Base-by-base conservation (phyloP, 106 monocot genomes). In the Acorus calamus region DNA sequence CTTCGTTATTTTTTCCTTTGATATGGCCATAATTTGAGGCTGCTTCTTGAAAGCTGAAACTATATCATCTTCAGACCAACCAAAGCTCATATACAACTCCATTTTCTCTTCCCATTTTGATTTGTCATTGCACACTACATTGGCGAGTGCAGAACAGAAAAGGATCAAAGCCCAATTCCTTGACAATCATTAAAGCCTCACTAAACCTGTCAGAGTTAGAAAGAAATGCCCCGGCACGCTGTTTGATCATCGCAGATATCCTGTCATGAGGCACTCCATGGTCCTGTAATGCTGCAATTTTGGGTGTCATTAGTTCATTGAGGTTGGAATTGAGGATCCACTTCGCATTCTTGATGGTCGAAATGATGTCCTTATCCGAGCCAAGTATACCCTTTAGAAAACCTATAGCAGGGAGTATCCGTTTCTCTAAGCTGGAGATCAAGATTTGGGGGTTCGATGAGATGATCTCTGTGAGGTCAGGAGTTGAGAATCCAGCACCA, bases 311-410 rank as follows among this genome's bases (percentile, higher is more conserved):
- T 2, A 10, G 14, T 12, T 61, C 65, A 2, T 46, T 42, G 28
- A 74, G 55, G 54, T 70, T 53, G 44, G 3, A 11, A 2, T 13
- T 9, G 51, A 81, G 47, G 41, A 80, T 10, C 2, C 55, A 13
- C 2, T 49, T 10, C 7, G 43, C 52, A 8, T 50, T 9, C 6
- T 42, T 28, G 56, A 80, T 0, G 3, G 75, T 72, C 4, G n/a
- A 3, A 46, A 49, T 5, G 9, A 73, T 53, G 11, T 60, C 9
- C 2, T 61, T 44, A n/a, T 46, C 28, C 8, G 60, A 9, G 44
- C 64, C 68, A 44, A 88, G 53, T 9, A 78, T 6, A 8, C 50
- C n/a, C 46, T 14, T 61, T 8, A 88, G 65, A n/a, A 75, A 5
- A 49, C 52, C 45, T 3, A 66, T 14, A 49, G 71, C 64, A 44